Evolutionary conservation across 306 rosid species (phyloP), one percentile per base, ranked within the genome.

Genomic region (Bauhinia variegata): DNA sequence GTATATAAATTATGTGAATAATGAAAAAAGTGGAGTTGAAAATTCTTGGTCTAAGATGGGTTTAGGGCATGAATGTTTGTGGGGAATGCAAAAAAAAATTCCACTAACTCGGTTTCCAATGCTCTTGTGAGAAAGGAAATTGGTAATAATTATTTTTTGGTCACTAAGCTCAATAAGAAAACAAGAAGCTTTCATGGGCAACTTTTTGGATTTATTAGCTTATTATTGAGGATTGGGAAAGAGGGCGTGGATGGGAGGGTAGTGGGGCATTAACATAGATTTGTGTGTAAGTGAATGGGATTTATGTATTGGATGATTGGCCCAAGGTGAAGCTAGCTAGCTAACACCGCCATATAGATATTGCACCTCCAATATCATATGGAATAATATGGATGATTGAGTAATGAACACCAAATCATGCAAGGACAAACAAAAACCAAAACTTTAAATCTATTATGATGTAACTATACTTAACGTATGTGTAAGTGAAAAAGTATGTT

Each of bases 41-140:
- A 83, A 71, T 81, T 75, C 68, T 81, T 79, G 91, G 83, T 77
- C 80, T 72, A 82, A 85, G 71, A 50, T 75, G 73, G n/a, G 71
- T 54, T 69, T 63, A 81, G 84, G 88, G 91, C 96, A 85, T n/a
- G n/a, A n/a, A n/a, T 85, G 96, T 86, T 88, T 88, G 95, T 88
- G 97, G 96, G 96, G 87, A 91, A 78, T 72, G 88, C 73, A 84
- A 81, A 76, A n/a, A n/a, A n/a, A 77, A 82, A 77, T 67, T 87
- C 95, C 96, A 92, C 98, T 89, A 84, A 82, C 98, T 79, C 96
- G 92, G 68, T 80, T 89, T 76, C 90, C 96, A 60, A 92, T 74
- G 96, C 90, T 77, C 83, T 80, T 64, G 75, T 44, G 59, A 67
- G 75, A 67, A 60, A 74, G 70, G 78, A 52, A 67, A 59, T 12